phyloP scores from a whole-genome alignment of 2,329 filamentous ascomycete species.

The Fusarium dimerum region DNA sequence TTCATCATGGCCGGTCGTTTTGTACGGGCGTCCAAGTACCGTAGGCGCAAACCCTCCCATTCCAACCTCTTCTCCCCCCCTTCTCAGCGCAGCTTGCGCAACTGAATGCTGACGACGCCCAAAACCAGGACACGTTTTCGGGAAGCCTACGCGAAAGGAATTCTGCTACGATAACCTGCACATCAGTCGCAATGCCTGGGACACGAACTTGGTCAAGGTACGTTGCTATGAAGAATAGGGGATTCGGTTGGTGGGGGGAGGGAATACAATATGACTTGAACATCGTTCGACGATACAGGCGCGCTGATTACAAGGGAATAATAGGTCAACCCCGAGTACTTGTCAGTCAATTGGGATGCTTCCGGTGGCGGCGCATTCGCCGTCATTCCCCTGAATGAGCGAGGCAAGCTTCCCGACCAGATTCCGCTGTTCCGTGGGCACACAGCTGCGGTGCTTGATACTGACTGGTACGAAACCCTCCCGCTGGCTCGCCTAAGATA shows the following conservation, averaged over 20 bases:
- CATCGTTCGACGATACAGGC: conserved; percentile 14
- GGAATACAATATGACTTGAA: conserved; percentile 3
- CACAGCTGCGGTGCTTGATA: conserved; percentile 93
- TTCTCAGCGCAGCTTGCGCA: not conserved
- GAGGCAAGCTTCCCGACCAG: conserved; percentile 86
- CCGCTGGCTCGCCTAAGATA: conserved; percentile 6
- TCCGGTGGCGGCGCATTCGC: conserved; percentile 96
- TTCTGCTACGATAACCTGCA: conserved; percentile 98
- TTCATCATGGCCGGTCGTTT: conserved; percentile 62
- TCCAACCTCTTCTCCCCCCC: conserved; percentile 6
- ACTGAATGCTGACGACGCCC: conserved; percentile 29
- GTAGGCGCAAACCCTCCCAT: conserved; percentile 43
- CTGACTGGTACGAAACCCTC: conserved; percentile 73
- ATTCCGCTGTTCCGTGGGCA: conserved; percentile 96
- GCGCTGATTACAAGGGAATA: conserved; percentile 28
- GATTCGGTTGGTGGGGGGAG: conserved; percentile 7
- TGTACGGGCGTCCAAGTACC: conserved; percentile 69
- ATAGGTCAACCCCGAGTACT: conserved; percentile 91
- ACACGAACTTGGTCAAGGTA: conserved; percentile 97
- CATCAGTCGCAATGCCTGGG: conserved; percentile 98
- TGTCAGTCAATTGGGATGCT: conserved; percentile 98
- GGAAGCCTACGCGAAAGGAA: conserved; percentile 92
- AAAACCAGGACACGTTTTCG: conserved; percentile 88
- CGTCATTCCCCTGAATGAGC: conserved; percentile 87
- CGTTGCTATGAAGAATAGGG: conserved; percentile 26